Base-by-base conservation (phyloP, 768 basidiomycete species). In the Collybia sp. region DNA sequence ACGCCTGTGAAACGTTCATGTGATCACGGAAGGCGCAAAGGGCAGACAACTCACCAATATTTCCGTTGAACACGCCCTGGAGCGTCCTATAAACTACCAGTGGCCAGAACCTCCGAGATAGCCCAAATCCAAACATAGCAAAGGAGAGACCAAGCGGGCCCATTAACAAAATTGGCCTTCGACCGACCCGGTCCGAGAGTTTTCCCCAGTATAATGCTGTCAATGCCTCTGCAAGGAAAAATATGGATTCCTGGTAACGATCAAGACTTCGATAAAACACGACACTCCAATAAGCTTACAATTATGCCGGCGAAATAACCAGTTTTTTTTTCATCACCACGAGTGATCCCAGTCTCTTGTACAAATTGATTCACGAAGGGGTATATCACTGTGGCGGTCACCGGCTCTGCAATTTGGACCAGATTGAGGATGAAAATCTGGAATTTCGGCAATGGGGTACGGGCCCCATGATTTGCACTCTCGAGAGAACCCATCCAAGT, bases 241-340 rank as follows among this genome's bases (percentile, higher is more conserved):
- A 72, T 1, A 56, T 32, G 20, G 69, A 71, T 57, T 71, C 67
- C 69, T 72, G 38, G 6, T 33, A 10, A 25, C 19, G 19, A 13
- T 12, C 1, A 42, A 2, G 16, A 12, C 13, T 10, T 18, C 5
- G 10, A 25, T 33, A 13, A 46, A 6, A 2, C 13, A n/a, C 15
- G 30, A 12, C 17, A 16, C 12, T n/a, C 4, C 10, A 16, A 12
- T 16, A n/a, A 2, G 53, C 64, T 47, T 45, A 73, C 74, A 25
- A 77, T 68, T n/a, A 76, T 50, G 1, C 72, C 74, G 50, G 71
- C 72, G 50, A 70, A 76, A 53, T 75, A 76, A 0, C 72, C 74
- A 4, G 67, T 71, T 42, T 63, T 69, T 6, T 52, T 60, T 47
- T 73, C 72, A 37, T 75, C 68, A 3, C 71, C 71, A 10, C 55